Evolutionary conservation across 805 yeast genomes (phyloP), one percentile per base, ranked within the genome.

Genomic region (Jamesozyma rosinii): DNA sequence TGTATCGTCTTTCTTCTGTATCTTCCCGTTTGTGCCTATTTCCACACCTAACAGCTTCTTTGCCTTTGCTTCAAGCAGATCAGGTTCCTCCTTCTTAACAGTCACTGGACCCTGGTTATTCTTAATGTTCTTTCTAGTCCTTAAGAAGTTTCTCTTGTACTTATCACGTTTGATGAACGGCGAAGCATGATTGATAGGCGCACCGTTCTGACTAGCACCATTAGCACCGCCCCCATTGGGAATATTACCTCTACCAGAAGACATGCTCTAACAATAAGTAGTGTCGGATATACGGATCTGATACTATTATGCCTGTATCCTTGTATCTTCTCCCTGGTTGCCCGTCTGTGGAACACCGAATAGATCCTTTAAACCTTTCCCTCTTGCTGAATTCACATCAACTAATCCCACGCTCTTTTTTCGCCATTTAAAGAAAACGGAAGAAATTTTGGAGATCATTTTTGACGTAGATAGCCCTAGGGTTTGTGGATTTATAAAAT

Each of bases 151-250:
- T 49, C 65, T 58, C 48, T 63, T 61, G 33, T 56, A 52, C 46
- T 59, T 55, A 44, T 63, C 67, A 39, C 63, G 56, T 49, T 59
- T 63, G 46, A 63, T 63, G 44, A 63, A 63, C 21, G 67, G 67
- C 20, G 67, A 63, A 3, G 56, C 61, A 42, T 50, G 44, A 21
- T 17, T 39, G 2, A 46, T 31, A 20, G 49, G 50, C 18, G 42
- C 44, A 9, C 45, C 38, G 26, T 38, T 43, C 11, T 34, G 31
- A 6, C 32, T 35, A 15, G 19, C 35, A 5, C 55, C 55, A 34
- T 43, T 40, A 26, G 24, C 18, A 17, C 55, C 56, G 21, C 46
- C 48, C 4, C 51, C 45, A 35, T 44, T 47, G n/a, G n/a, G n/a
- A 14, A 34, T 19, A 10, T 36, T 26, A 3, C 34, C 34, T 39